phyloP scores from a whole-genome alignment of 2,329 filamentous ascomycete species.

The Xylariaceae sp. region DNA sequence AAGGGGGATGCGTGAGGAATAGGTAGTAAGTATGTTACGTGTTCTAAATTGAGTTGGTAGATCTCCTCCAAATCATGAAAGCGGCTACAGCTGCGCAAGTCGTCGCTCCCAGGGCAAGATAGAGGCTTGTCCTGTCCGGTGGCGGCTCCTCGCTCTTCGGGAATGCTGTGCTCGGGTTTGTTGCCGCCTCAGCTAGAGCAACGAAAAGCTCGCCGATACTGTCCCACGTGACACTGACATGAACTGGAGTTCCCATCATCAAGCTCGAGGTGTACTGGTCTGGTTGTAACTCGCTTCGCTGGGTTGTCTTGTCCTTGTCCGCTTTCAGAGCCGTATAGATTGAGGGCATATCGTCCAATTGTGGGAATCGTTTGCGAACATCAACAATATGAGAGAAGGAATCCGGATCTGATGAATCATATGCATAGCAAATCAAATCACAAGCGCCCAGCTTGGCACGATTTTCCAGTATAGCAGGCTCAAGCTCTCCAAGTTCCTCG shows the following conservation, averaged over 20 bases:
- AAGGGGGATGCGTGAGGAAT: constrained; percentile 6
- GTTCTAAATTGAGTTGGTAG: constrained; percentile 48
- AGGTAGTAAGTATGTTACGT: not conserved
- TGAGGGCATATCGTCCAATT: constrained; percentile 85
- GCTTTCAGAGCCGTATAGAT: constrained; percentile 95
- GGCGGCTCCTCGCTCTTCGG: constrained; percentile 87
- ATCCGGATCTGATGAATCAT: constrained; percentile 95
- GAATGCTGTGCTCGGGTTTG: constrained; percentile 84
- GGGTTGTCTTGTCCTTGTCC: constrained; percentile 95
- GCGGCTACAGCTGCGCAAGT: constrained; percentile 65
- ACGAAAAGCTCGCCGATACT: constrained; percentile 95
- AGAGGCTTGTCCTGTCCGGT: constrained; percentile 81
- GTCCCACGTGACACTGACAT: constrained; percentile 93
- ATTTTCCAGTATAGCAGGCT: constrained; percentile 92
- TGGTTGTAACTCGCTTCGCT: constrained; percentile 86
- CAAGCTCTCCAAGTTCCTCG: constrained; percentile 93
- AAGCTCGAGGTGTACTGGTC: constrained; percentile 85
- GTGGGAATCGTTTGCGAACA: constrained; percentile 75
- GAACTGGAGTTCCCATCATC: constrained; percentile 88
- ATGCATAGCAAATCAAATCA: constrained; percentile 92
- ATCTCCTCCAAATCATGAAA: constrained; percentile 66
- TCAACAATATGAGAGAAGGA: constrained; percentile 91
- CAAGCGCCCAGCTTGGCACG: constrained; percentile 86
- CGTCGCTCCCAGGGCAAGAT: constrained; percentile 79
- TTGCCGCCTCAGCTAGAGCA: constrained; percentile 85